Evolutionary conservation across 345 rosid genomes (phyloP).

Genomic region (Lenwebbia sp.): DNA sequence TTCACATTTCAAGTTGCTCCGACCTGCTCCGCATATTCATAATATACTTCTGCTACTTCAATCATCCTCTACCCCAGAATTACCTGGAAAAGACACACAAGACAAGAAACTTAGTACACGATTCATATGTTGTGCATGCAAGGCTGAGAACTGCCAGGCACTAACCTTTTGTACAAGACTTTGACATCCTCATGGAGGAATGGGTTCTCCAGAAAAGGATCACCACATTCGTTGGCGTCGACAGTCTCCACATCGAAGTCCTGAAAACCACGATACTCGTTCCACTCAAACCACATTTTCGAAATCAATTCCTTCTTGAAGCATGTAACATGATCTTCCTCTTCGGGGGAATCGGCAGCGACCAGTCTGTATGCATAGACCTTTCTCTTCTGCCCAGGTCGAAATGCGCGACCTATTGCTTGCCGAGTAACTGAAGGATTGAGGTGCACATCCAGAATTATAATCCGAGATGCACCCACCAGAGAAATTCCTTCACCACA

Average conservation of each 20-base stretch:
- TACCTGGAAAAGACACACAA: neutral
- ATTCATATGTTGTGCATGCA: neutral
- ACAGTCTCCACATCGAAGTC: conserved; percentile 40
- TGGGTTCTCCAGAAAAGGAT: conserved; percentile 53
- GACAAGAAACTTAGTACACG: neutral
- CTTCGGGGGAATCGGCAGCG: conserved; percentile 76
- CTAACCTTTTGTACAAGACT: conserved; percentile 65
- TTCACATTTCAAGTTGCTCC: neutral
- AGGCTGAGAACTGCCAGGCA: neutral
- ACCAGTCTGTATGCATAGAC: conserved; percentile 68
- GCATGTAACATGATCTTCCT: conserved; percentile 54
- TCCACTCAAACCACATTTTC: conserved; percentile 97
- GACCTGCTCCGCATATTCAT: neutral
- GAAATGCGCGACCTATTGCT: conserved; percentile 80
- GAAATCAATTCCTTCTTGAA: conserved; percentile 70
- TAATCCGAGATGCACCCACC: conserved; percentile 79
- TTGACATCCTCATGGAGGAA: conserved; percentile 45
- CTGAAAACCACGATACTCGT: conserved; percentile 42
- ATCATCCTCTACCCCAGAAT: neutral
- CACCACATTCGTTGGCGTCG: conserved; percentile 43
- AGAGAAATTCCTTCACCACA: conserved; percentile 97
- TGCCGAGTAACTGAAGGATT: conserved; percentile 99
- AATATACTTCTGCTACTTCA: neutral
- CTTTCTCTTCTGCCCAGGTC: conserved; percentile 79
- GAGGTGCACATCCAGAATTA: conserved; percentile 76